A percentile compares a stretch with the other conserved stretches of the same genome.
These are phyloP conservation scores for Myochromella boudieri DNA, from an alignment of 768 basidiomycete species.

Conservation along the genomic window DNA sequence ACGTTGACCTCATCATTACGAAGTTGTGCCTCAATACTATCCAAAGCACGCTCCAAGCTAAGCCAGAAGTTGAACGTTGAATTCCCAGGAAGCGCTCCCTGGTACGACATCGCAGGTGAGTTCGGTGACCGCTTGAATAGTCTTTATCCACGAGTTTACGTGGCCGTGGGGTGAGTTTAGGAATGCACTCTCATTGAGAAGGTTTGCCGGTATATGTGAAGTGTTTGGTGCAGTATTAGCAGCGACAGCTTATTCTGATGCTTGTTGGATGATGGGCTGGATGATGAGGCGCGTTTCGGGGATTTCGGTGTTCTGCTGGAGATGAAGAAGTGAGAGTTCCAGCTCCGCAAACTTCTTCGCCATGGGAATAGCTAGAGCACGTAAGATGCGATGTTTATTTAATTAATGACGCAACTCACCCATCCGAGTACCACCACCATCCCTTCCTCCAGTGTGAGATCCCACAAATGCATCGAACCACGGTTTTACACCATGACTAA, in stretches of 20 bases:
- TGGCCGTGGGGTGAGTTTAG: conserved; percentile 91
- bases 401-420: conserved; percentile 32
- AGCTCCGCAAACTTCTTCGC: conserved; percentile 99
- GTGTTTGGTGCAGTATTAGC: conserved; percentile 66
- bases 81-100: conserved; percentile 96
- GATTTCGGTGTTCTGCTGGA: conserved; percentile 99
- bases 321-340: conserved; percentile 88
- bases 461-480: conserved; percentile 99
- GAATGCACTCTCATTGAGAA: conserved; percentile 86
- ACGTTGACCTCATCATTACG: conserved; percentile 89
- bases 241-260: conserved; percentile 73
- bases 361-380: conserved; percentile 76
- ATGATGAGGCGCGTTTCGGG: conserved; percentile 93
- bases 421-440: conserved; percentile 73
- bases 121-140: conserved; percentile 95
- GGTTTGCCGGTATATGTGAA: conserved; percentile 68
- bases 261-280: conserved; percentile 84
- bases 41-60: conserved; percentile 88
- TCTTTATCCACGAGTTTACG: conserved; percentile 98
- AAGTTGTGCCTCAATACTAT: conserved; percentile 90
- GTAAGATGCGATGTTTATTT: conserved; percentile 6
- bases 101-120: conserved; percentile 91
- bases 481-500: conserved; percentile 93
- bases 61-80: conserved; percentile 98
- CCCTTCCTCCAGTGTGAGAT: conserved; percentile 72